These are phyloP conservation scores for Verticillium albo-atrum DNA, from an alignment of 2,329 filamentous ascomycete genomes.

Conservation along the genomic window DNA sequence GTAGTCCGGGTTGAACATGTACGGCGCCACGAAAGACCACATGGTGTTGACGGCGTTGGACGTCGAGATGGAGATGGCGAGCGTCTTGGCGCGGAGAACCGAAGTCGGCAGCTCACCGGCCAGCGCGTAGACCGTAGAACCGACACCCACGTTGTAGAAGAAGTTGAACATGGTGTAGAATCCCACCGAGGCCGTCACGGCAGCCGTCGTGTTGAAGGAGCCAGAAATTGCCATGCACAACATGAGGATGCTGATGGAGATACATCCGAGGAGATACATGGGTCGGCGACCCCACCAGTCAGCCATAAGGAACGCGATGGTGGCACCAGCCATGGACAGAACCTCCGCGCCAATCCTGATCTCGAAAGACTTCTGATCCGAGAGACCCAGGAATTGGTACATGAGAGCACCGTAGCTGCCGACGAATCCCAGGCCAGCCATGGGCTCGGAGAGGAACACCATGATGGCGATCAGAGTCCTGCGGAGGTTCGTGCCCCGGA, in stretches of 20 bases:
- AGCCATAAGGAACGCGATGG: conserved; percentile 18
- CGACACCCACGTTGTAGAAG: conserved; percentile 13
- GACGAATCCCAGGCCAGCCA: conserved; percentile 15
- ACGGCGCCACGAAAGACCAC: conserved; percentile 9
- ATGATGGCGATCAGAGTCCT: conserved; percentile 33
- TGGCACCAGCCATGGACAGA: conserved; percentile 21
- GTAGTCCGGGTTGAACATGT: conserved; percentile 11
- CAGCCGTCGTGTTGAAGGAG: conserved; percentile 15
- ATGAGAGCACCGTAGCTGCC: conserved; percentile 12
- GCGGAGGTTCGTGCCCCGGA: conserved; percentile 38
- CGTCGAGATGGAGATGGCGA: conserved; percentile 10
- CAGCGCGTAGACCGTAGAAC: conserved; percentile 18
- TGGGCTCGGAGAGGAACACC: conserved; percentile 14
- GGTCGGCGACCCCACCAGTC: conserved; percentile 22
- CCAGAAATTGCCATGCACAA: conserved; percentile 24
- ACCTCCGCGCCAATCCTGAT: conserved; percentile 23
- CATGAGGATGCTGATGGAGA: conserved; percentile 14
- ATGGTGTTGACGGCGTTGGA: conserved; percentile 11
- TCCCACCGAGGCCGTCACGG: conserved; percentile 16
- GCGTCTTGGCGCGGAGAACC: not conserved
- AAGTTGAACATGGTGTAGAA: conserved; percentile 14
- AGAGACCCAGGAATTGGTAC: conserved; percentile 22
- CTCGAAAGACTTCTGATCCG: conserved; percentile 19
- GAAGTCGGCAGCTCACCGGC: conserved; percentile 16
- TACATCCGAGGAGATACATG: conserved; percentile 20